Conservation (phyloP, 805 yeast species). For the Kuraishia capsulata region DNA sequence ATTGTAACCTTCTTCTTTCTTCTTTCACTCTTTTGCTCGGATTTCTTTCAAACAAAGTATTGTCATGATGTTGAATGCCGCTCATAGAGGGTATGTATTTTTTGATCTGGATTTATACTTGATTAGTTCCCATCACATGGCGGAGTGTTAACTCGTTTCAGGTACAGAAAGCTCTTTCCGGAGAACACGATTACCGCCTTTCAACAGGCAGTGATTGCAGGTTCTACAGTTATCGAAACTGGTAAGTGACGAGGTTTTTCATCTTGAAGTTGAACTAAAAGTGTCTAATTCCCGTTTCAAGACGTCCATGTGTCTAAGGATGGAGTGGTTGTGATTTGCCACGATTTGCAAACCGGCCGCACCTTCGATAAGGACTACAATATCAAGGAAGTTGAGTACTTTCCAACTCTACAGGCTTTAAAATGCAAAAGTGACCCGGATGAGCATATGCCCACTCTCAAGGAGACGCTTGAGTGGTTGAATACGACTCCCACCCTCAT, state of each 20-base stretch:
- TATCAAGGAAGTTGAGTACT: conserved; percentile 17
- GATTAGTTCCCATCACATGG: not conserved
- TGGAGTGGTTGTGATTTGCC: conserved; percentile 21
- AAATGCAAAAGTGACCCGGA: conserved; percentile 21
- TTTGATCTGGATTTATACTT: too few species aligned
- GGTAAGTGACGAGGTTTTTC: not conserved
- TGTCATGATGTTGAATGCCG: too few species aligned
- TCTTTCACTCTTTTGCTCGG: too few species aligned
- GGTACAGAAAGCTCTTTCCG: conserved; percentile 16
- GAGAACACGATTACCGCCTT: conserved; percentile 27
- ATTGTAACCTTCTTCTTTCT: too few species aligned
- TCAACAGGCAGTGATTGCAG: conserved; percentile 22
- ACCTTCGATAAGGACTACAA: conserved; percentile 20
- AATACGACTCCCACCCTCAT: conserved; percentile 11
- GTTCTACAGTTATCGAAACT: conserved; percentile 22
- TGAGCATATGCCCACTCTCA: conserved; percentile 21
- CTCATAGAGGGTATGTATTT: conserved; percentile 20
- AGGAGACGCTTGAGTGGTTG: conserved; percentile 22
- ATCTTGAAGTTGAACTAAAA: too few species aligned
- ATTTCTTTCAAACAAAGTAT: too few species aligned
- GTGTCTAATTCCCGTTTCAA: too few species aligned
- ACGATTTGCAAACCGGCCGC: conserved; percentile 22
- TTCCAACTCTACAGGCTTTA: conserved; percentile 16
- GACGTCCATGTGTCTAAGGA: conserved; percentile 28
- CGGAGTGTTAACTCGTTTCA: not conserved